These are phyloP conservation scores for Mucor piriformis DNA, from an alignment of 371 early-diverging fungal species.

Conservation along the genomic window DNA sequence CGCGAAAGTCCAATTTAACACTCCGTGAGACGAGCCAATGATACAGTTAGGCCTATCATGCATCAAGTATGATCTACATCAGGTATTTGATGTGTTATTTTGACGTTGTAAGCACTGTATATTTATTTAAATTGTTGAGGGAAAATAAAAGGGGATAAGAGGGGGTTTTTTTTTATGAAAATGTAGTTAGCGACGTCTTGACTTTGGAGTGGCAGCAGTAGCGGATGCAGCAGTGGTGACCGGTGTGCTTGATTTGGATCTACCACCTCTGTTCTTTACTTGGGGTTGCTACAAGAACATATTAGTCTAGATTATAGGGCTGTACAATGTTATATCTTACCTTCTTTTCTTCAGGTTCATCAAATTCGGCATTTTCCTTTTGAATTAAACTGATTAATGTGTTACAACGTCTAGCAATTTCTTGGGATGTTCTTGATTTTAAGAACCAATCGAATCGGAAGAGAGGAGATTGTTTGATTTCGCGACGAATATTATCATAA, in stretches of 20 bases:
- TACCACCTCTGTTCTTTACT: constrained; percentile 18
- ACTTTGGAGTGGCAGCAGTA: constrained; percentile 16
- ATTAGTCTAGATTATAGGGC: too few relatives aligned
- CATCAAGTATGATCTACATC: too few relatives aligned
- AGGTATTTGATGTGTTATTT: too few relatives aligned
- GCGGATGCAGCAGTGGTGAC: constrained; percentile 19
- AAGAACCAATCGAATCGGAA: constrained; percentile 98
- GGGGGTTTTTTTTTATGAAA: neutral
- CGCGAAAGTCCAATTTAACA: neutral
- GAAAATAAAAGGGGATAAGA: neutral
- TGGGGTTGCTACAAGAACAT: constrained; percentile 7
- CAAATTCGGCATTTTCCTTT: constrained; percentile 59
- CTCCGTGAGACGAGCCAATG: too few relatives aligned
- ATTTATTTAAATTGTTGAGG: too few relatives aligned
- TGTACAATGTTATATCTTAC: constrained; percentile 13
- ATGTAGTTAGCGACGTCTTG: constrained; percentile 30
- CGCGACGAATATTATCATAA: constrained; percentile 87
- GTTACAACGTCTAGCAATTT: constrained; percentile 80
- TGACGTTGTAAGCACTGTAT: too few relatives aligned
- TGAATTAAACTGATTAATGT: constrained; percentile 72
- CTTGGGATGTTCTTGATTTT: constrained; percentile 88
- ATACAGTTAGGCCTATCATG: too few relatives aligned
- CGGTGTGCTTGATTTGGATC: constrained; percentile 27
- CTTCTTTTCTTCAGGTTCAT: constrained; percentile 52
- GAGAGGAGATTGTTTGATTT: constrained; percentile 79